phyloP scores from a whole-genome alignment of 108 stramenopile genomes.

The Nitzschia sp. region DNA sequence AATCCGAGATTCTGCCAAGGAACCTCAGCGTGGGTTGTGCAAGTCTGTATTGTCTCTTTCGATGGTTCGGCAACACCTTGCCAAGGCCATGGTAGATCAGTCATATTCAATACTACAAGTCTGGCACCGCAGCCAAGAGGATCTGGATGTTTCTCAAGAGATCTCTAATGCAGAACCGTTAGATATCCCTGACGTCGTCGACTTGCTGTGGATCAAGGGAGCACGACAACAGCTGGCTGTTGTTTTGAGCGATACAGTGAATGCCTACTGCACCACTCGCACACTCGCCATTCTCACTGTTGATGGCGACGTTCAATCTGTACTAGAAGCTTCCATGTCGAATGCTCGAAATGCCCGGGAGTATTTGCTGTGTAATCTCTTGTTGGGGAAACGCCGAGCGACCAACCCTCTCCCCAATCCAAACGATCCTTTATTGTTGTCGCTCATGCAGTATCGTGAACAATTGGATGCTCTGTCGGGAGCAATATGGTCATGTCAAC shows the following conservation, averaged over 20 bases:
- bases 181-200: slow-evolving; percentile 24
- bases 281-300: neutral
- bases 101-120: slow-evolving; percentile 7
- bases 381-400: slow-evolving; percentile 7
- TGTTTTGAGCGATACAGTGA: slow-evolving; percentile 1
- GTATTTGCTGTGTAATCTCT: slow-evolving; percentile 9
- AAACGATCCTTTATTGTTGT: slow-evolving; percentile 8
- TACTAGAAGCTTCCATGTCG: slow-evolving; percentile 10
- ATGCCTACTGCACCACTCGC: neutral
- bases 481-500: slow-evolving; percentile 38
- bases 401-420: neutral
- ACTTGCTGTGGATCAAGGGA: slow-evolving; percentile 29
- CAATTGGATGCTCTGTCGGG: slow-evolving; percentile 34
- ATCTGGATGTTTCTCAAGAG: neutral
- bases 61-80: slow-evolving; percentile 7
- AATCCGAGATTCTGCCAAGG: neutral
- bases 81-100: slow-evolving; percentile 15
- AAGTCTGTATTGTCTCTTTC: slow-evolving; percentile 7
- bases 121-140: neutral
- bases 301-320: neutral
- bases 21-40: slow-evolving; percentile 3
- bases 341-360: slow-evolving; percentile 22
- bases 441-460: slow-evolving; percentile 23
- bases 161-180: neutral
- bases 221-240: slow-evolving; percentile 24